Evolutionary conservation across 2,329 filamentous ascomycete genomes (phyloP), one percentile per base, ranked within the genome.

Genomic region (Fusarium coicis): DNA sequence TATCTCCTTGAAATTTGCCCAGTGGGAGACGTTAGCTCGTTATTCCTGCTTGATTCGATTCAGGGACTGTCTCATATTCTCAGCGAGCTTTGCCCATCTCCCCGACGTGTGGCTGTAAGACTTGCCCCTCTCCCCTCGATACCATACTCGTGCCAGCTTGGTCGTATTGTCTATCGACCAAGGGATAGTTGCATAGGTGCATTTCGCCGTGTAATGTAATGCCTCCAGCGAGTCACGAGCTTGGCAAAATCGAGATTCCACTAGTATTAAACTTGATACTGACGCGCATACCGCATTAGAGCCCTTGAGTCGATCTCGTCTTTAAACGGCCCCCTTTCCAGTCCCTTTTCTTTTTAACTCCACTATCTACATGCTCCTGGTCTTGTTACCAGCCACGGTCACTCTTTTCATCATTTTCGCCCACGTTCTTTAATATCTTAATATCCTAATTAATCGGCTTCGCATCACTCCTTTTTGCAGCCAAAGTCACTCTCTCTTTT

Each of bases 21-120:
- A 79, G 86, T 88, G 86, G 88, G 88, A 90, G 87, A 89, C 88
- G 87, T 90, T 90, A 87, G 84, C 87, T 90, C 88, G 88, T 88
- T 87, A 84, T 86, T 90, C 86, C 88, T 85, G 85, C 85, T 79
- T 80, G 79, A 80, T 81, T 84, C 80, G 79, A 80, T 81, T 84
- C 81, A 84, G 84, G 83, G 84, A 73, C 68, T 75, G 71, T 85
- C 80, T 84, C 82, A 84, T 52, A 32, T 23, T 60, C 84, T 85
- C 84, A 81, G 84, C 81, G 81, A 81, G 81, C 81, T 83, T 82
- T 80, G 81, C 74, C 78, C 78, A 76, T 75, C 76, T 78, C 75
- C 76, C 79, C 76, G 79, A 85, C 81, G 81, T 66, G 82, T 85
- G 83, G 83, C 84, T 85, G 87, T 89, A 89, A 88, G 88, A 81